Evolutionary conservation across 345 rosid species (phyloP).

Genomic region (Brassica cretica): DNA sequence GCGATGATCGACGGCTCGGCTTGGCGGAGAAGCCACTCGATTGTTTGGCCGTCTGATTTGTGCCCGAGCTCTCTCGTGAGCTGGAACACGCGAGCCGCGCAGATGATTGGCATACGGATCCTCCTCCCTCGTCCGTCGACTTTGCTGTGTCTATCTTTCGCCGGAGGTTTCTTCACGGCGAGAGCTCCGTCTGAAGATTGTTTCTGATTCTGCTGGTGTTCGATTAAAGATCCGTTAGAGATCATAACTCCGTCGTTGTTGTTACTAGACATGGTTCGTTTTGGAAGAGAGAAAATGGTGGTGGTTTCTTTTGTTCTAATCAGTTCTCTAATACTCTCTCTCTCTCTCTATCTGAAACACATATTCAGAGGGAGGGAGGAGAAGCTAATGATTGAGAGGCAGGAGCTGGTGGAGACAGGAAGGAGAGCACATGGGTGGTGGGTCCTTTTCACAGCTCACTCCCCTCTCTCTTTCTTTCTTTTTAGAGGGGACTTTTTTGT

Average conservation of each 20-base stretch:
- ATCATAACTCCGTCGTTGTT: conserved; percentile 40
- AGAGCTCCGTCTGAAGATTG: conserved; percentile 46
- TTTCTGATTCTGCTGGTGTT: conserved; percentile 40
- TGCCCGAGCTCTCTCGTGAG: conserved; percentile 95
- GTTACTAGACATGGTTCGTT: conserved; percentile 24
- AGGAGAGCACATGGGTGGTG: conserved; percentile 98
- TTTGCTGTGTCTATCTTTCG: conserved; percentile 97
- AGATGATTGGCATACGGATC: conserved; percentile 98
- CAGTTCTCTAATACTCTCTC: background rate
- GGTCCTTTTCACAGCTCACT: conserved; percentile 70
- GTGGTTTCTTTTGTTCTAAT: background rate
- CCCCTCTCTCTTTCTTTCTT: conserved; percentile 13
- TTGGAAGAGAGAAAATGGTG: background rate
- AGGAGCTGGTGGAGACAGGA: conserved; percentile 99
- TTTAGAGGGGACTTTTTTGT: conserved; percentile 34
- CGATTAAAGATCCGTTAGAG: conserved; percentile 59
- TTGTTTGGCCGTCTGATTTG: conserved; percentile 97
- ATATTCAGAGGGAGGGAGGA: conserved; percentile 1
- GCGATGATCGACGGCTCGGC: conserved; percentile 99
- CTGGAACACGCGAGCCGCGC: conserved; percentile 98
- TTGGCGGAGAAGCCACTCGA: conserved; percentile 97
- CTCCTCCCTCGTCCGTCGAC: conserved; percentile 96
- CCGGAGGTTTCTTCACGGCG: conserved; percentile 78
- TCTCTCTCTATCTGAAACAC: background rate
- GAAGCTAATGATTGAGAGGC: conserved; percentile 89